Base-by-base conservation (phyloP, 2,329 filamentous ascomycete genomes). In the Hypoxylon sp. region DNA sequence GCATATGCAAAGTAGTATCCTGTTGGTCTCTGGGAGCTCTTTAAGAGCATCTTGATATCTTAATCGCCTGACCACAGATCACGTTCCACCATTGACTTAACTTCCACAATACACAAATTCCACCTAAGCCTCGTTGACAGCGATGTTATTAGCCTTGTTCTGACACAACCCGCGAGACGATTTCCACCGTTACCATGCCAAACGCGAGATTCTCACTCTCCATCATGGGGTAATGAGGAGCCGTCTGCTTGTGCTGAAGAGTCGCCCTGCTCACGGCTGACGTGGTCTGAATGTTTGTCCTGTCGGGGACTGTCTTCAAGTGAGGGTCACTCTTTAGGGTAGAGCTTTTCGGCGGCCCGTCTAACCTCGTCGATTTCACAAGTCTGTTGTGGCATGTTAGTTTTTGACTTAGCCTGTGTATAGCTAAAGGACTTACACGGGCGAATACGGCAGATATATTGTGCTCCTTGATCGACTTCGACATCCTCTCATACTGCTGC, bases 401-500 rank as follows among this genome's bases (percentile, higher is more conserved):
- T 23, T 12, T 54, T 34, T 1, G n/a, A 11, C 29, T 11, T 14
- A 9, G n/a, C 9, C 14, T 2, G 21, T 25, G 8, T n/a, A 21
- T 25, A 11, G 11, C 19, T 3, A 19, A 50, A 23, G 4, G 16
- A 61, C 62, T 70, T 54, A 68, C 61, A 7, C 48, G 55, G 11
- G 61, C 65, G 14, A 70, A 50, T n/a, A 61, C 43, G 3, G 57
- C 43, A 14, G 55, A 55, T 14, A 46, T 3, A 11, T 50, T 30
- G 21, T 11, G 45, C 19, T 53, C 43, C 37, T 63, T 58, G 43
- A 59, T 19, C 9, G 6, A n/a, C 7, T 19, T 37, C 19, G 48
- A 43, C 67, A 70, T 68, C 47, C 41, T n/a, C n/a, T 65, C 39
- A 23, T 63, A 63, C 32, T 62, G 43, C 9, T 59, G 59, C 30